Percentiles rank a stretch among this genome's conserved stretches.
These are phyloP conservation scores for Kwoniella bestiolae DNA, from an alignment of 768 basidiomycete genomes.

Conservation along the genomic window DNA sequence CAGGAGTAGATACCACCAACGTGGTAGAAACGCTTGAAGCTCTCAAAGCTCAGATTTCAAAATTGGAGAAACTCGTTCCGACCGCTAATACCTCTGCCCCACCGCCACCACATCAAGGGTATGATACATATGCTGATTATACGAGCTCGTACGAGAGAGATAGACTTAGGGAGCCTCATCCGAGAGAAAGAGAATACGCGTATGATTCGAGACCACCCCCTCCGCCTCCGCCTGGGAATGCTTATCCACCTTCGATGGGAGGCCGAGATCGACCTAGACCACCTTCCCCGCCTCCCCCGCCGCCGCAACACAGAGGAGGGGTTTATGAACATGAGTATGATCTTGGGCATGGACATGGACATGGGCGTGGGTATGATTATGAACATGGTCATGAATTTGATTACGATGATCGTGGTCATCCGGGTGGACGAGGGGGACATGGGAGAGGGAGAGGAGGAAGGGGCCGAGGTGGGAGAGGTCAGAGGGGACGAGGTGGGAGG, in stretches of 20 bases:
- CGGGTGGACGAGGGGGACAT: not conserved
- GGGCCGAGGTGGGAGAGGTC: not conserved
- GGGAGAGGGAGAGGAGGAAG: not conserved
- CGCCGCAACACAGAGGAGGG: too few relatives aligned
- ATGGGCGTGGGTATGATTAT: not conserved
- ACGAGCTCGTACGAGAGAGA: not conserved
- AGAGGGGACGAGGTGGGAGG: not conserved
- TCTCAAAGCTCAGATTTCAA: conserved; percentile 26
- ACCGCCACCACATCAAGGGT: conserved; percentile 1
- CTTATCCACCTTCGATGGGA: too few relatives aligned
- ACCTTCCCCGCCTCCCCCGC: not conserved
- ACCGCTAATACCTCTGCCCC: conserved; percentile 3
- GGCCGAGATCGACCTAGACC: not conserved
- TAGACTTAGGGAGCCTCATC: conserved; percentile 1
- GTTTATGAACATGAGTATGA: not conserved
- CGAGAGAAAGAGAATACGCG: conserved; percentile 1
- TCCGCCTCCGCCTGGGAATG: not conserved
- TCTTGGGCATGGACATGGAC: conserved; percentile 3
- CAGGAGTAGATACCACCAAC: conserved; percentile 14
- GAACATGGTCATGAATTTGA: not conserved
- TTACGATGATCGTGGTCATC: not conserved
- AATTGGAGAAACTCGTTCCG: conserved; percentile 23
- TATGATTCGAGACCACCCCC: not conserved
- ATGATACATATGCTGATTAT: not conserved
- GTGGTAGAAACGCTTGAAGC: conserved; percentile 24